These are phyloP conservation scores for Hordeum marinum DNA, from an alignment of 176 grass and related monocot genomes.

Conservation along the genomic window DNA sequence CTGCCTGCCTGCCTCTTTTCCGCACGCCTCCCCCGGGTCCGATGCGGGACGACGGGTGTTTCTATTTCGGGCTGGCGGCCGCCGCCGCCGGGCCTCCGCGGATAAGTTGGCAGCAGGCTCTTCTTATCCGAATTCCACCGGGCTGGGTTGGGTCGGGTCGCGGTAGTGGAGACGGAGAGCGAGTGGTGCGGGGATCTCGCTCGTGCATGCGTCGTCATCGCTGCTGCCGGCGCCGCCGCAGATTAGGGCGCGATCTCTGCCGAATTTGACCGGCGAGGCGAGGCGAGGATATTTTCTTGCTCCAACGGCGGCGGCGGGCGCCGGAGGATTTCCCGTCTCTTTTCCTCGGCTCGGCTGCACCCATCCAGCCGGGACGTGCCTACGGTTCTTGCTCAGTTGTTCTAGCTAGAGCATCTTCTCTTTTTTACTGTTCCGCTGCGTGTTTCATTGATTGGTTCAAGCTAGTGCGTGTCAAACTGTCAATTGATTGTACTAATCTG, in stretches of 20 bases:
- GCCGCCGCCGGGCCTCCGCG: background rate
- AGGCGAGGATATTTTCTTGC: no score
- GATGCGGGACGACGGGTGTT: slow-evolving; percentile 12
- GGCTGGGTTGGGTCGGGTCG: no score
- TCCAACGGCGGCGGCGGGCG: background rate
- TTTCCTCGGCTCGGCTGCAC: background rate
- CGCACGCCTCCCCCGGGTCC: background rate
- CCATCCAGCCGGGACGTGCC: background rate
- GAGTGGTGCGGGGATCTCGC: background rate
- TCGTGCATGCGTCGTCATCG: no score
- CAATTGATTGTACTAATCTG: background rate
- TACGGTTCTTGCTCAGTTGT: background rate
- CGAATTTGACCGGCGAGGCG: background rate
- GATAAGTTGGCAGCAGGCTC: background rate
- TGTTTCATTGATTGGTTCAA: background rate
- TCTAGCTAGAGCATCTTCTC: background rate
- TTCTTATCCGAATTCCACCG: slow-evolving; percentile 4
- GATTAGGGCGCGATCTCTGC: background rate
- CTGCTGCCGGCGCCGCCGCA: background rate
- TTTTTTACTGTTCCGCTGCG: background rate
- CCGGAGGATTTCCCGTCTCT: background rate
- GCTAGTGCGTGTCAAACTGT: background rate
- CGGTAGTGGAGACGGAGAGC: background rate
- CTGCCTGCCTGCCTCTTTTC: background rate
- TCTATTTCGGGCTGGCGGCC: slow-evolving; percentile 13